Percentiles rank a stretch among this genome's conserved stretches.
Conservation (phyloP, 305 asterid genomes). For the Lippia alba region DNA sequence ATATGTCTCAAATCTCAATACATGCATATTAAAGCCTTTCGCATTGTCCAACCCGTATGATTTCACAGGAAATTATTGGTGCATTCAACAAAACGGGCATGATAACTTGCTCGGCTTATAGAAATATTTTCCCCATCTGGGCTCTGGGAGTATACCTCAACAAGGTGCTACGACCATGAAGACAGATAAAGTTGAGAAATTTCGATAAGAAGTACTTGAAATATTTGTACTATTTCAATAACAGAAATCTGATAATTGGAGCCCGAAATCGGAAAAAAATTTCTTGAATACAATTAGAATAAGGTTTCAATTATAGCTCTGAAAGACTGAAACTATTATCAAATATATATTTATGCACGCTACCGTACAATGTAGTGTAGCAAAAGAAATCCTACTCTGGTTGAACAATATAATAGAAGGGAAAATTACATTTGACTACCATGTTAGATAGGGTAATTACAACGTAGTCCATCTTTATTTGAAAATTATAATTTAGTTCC, state of each 20-base stretch:
- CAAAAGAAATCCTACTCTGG: conserved; percentile 21
- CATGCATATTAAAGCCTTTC: background rate
- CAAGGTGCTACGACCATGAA: conserved; percentile 47
- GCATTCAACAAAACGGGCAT: conserved; percentile 70
- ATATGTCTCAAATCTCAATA: background rate
- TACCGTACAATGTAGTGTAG: conserved; percentile 16
- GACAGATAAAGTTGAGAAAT: background rate
- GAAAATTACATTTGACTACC: no score
- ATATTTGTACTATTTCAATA: background rate
- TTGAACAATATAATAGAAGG: no score
- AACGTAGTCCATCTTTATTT: no score
- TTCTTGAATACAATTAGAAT: conserved; percentile 19
- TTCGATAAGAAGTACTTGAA: background rate
- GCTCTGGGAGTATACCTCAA: conserved; percentile 78
- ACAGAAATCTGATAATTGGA: conserved; percentile 16
- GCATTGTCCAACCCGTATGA: background rate
- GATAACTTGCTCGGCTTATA: conserved; percentile 76
- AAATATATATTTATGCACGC: conserved; percentile 5
- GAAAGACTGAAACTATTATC: conserved; percentile 23
- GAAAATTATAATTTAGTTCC: no score
- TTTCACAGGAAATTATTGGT: conserved; percentile 67
- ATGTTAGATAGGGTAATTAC: no score
- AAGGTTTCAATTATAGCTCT: conserved; percentile 18
- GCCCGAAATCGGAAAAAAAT: conserved; percentile 4
- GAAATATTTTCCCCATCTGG: conserved; percentile 78